Base-by-base conservation (phyloP, 768 basidiomycete species). In the Phylloporus sp. region DNA sequence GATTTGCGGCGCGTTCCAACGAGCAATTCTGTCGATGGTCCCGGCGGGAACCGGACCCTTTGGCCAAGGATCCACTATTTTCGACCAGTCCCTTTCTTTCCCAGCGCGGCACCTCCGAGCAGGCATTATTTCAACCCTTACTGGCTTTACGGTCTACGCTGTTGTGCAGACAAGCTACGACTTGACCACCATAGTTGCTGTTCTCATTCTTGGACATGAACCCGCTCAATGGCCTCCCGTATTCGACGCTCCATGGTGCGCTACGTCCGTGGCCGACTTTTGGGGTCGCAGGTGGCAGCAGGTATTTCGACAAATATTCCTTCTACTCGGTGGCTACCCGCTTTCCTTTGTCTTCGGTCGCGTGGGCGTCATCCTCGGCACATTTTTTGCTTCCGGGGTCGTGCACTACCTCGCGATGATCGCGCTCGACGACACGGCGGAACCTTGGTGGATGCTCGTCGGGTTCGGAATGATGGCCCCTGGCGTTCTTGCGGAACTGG, bases 391-490 rank as follows among this genome's bases (percentile, higher is more conserved):
- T 6, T 46, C 45, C 1, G 45, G 0, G 23, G 15, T 39, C 29
- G 1, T 46, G 1, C 45, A 46, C 29, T 24, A 46, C 10, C 5
- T n/a, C 7, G 1, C 3, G 11, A 3, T 39, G 31, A 5, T 27
- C 22, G 7, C 38, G 2, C 22, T 33, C 17, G 6, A 17, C 10
- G 15, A 10, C 20, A 14, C 0, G 17, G 10, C 10, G 8, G 44
- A 38, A 18, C 4, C 9, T 9, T 18, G 36, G 36, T 32, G 45
- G 45, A 39, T 46, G 45, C 6, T 39, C 0, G 14, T 39, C 9
- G 45, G 45, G 9, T 46, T 46, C 9, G 45, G 45, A 18, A 46
- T 46, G 45, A 46, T 46, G 45, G 38, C 11, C 9, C 38, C 38
- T 3, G 45, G 45, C 3, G 5, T 46, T 31, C 38, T 46, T 7